A percentile compares a stretch with the other conserved stretches of the same genome.
Evolutionary conservation across 1,284 basidiomycete genomes (phyloP).

Genomic region (Heterobasidion annosum): DNA sequence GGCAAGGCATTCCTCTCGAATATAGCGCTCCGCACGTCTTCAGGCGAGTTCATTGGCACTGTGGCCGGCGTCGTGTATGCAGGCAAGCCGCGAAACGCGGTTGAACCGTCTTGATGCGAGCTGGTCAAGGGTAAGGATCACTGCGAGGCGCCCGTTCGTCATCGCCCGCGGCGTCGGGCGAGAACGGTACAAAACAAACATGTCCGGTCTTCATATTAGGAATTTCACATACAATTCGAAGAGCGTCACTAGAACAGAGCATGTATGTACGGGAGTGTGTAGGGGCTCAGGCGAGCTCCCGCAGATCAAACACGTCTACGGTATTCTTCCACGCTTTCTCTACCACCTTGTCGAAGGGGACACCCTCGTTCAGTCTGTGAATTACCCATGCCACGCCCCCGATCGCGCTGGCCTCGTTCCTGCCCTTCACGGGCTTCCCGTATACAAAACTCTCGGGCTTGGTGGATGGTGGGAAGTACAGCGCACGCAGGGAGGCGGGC

Average conservation of each 20-base stretch:
- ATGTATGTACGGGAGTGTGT: too few relatives aligned
- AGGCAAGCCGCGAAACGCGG: background rate
- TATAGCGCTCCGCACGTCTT: background rate
- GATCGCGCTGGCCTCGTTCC: constrained; percentile 74
- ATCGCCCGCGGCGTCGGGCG: background rate
- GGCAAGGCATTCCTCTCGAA: background rate
- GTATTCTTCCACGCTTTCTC: constrained; percentile 64
- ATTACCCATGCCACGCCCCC: constrained; percentile 77
- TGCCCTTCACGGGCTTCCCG: constrained; percentile 68
- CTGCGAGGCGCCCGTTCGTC: too few relatives aligned
- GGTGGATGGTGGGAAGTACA: constrained; percentile 46
- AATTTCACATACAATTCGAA: background rate
- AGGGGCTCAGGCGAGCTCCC: constrained; percentile 20
- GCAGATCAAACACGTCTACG: constrained; percentile 48
- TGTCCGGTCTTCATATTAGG: too few relatives aligned
- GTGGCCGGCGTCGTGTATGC: background rate
- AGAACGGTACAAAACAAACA: background rate
- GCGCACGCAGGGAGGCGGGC: constrained; percentile 33
- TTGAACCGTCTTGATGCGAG: background rate
- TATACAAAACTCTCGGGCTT: constrained; percentile 63
- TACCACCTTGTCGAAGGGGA: constrained; percentile 50
- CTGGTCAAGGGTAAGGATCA: too few relatives aligned
- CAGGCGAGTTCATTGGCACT: background rate
- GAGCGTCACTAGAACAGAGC: background rate
- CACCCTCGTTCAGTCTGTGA: constrained; percentile 43